Evolutionary conservation across 2,329 filamentous ascomycete genomes (phyloP).

Genomic region (Diplodia intermedia): DNA sequence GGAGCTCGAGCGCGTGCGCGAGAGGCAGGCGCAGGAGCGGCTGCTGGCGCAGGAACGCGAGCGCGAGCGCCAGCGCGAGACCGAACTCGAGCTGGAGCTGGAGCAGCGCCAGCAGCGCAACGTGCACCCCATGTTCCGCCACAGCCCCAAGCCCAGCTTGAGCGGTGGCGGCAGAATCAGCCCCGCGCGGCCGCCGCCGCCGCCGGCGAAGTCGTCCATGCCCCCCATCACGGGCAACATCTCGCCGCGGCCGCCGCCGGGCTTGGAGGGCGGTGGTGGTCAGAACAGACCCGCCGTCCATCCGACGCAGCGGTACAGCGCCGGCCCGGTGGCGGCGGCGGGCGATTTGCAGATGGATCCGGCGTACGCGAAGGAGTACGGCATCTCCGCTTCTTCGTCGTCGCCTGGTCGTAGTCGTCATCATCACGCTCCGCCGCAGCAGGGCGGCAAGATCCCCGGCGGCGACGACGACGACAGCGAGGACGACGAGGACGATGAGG

Average conservation of each 20-base stretch:
- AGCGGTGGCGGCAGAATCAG: background rate
- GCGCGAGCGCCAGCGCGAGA: background rate
- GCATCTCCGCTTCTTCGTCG: background rate
- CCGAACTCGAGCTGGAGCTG: background rate
- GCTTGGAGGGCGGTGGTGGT: conserved; percentile 2
- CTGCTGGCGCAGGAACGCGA: background rate
- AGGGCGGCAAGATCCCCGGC: background rate
- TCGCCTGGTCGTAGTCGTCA: background rate
- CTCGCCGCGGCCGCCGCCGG: conserved; percentile 7
- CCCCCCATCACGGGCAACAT: background rate
- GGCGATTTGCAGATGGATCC: conserved; percentile 15
- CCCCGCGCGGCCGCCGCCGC: no score
- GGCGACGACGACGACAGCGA: background rate
- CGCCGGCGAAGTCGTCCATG: background rate
- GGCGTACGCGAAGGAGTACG: conserved; percentile 26
- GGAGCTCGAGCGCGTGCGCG: conserved; percentile 6
- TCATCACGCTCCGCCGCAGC: background rate
- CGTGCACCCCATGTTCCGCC: conserved; percentile 14
- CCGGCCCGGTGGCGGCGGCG: background rate
- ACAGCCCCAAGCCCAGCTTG: conserved; percentile 5
- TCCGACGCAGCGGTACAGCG: background rate
- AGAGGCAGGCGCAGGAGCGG: background rate
- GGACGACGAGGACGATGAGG: conserved; percentile 22
- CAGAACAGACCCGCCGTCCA: background rate
- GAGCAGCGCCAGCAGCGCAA: conserved; percentile 10